A percentile compares a stretch with the other conserved stretches of the same genome.
These are phyloP conservation scores for Fusarium hostae DNA, from an alignment of 2,329 filamentous ascomycete genomes.

Conservation along the genomic window DNA sequence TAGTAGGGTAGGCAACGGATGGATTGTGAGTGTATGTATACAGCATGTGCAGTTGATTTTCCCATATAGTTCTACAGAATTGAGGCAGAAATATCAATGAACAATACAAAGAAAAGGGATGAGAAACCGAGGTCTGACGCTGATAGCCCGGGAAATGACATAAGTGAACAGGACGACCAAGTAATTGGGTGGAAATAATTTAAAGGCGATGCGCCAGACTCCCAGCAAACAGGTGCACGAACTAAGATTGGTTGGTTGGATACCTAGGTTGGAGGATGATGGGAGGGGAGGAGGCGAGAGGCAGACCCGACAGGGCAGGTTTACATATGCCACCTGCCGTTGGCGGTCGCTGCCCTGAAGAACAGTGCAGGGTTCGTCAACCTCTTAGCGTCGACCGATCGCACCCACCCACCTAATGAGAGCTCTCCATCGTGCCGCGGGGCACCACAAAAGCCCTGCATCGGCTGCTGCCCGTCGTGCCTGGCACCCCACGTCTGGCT, in stretches of 20 bases:
- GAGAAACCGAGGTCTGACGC: neutral
- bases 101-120: neutral
- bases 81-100: neutral
- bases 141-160: constrained; percentile 6
- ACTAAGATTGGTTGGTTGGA: constrained; percentile 1
- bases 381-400: constrained; percentile 9
- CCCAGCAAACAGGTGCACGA: constrained; percentile 9
- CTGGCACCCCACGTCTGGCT: constrained; percentile 47
- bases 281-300: neutral
- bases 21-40: neutral
- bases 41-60: neutral
- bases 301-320: constrained; percentile 25
- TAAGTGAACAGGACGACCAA: neutral
- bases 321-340: constrained; percentile 35
- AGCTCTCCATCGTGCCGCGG: constrained; percentile 40
- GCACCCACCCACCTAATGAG: constrained; percentile 36
- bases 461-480: constrained; percentile 45
- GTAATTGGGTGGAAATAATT: constrained; percentile 17
- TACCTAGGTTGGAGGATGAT: neutral
- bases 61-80: neutral
- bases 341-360: constrained; percentile 30
- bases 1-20: neutral
- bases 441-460: constrained; percentile 47
- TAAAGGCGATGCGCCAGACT: constrained; percentile 8
- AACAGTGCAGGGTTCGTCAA: constrained; percentile 41